Conservation (phyloP, 2,329 filamentous ascomycete genomes). For the Aplosporella prunicola region DNA sequence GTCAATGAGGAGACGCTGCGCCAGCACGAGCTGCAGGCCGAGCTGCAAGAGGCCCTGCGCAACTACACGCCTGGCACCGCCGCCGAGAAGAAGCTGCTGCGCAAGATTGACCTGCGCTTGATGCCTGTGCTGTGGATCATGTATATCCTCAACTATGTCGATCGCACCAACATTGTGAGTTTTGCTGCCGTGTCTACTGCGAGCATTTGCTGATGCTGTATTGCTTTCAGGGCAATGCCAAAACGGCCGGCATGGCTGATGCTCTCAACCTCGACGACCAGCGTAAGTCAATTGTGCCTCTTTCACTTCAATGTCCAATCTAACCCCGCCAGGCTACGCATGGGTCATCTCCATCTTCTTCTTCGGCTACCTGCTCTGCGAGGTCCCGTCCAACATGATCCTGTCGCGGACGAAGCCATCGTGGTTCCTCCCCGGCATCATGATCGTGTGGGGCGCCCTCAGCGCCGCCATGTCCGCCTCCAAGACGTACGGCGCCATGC, state of each 20-base stretch:
- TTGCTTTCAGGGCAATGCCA: conserved; percentile 25
- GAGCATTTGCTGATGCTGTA: not conserved
- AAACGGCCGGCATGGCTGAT: conserved; percentile 34
- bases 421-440: conserved; percentile 36
- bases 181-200: not conserved
- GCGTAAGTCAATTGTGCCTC: conserved; percentile 36
- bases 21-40: conserved; percentile 4
- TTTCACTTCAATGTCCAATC: conserved; percentile 1
- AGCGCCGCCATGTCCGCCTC: conserved; percentile 43
- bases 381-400: conserved; percentile 51
- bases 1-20: not conserved
- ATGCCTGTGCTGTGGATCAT: conserved; percentile 63
- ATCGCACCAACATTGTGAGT: conserved; percentile 54
- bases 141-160: conserved; percentile 68
- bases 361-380: conserved; percentile 38
- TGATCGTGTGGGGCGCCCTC: conserved; percentile 40
- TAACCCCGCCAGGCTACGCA: not conserved
- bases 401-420: conserved; percentile 48
- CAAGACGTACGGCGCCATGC: conserved; percentile 35
- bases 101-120: conserved; percentile 61
- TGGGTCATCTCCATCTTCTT: conserved; percentile 53
- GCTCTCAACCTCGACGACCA: conserved; percentile 32
- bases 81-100: conserved; percentile 49
- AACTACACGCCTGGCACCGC: conserved; percentile 9
- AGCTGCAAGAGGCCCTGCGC: conserved; percentile 9